Base-by-base conservation (phyloP, 306 rosid genomes). In the Trifolium fragiferum region DNA sequence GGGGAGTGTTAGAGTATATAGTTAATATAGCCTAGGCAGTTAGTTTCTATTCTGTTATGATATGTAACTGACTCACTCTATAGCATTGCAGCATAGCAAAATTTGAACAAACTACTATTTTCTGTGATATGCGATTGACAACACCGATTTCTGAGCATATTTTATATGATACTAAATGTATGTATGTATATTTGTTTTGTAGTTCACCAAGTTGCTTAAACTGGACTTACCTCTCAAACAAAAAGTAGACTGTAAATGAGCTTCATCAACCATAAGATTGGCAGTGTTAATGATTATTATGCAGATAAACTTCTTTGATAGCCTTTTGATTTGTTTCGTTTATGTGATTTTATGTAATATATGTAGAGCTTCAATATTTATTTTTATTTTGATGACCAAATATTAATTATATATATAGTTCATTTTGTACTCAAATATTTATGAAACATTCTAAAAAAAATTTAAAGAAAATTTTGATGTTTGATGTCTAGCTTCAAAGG, bases 161-260 rank as follows among this genome's bases (percentile, higher is more conserved):
- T 41, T 41, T 11, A 41, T 41, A 44, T 57, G 62, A 79, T 78
- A 72, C 5, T 81, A 19, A 72, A 73, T 38, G 49, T n/a, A 13
- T 66, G 73, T 66, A 21, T 66, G 73, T 67, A 21, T 15, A 44
- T 21, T 51, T 81, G 65, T 72, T 69, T 54, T 79, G 86, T 66
- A 92, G 95, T 83, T 92, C 88, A 86, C 93, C 86, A 88, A 90
- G 86, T 80, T 86, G 90, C 90, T 94, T 73, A 86, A 87, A 76
- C 94, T 93, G 58, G 89, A 87, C 84, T 76, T 87, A 66, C 86
- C 83, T 65, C 73, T 23, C 50, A 81, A 87, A 80, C 82, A 27
- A 80, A 83, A 89, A 65, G 88, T 81, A 82, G 83, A 87, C 38
- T 68, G 82, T 73, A 73, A 54, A 72, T 72, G 63, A 79, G 75